Conservation (phyloP, 768 basidiomycete genomes). For the Lentinula sp. region DNA sequence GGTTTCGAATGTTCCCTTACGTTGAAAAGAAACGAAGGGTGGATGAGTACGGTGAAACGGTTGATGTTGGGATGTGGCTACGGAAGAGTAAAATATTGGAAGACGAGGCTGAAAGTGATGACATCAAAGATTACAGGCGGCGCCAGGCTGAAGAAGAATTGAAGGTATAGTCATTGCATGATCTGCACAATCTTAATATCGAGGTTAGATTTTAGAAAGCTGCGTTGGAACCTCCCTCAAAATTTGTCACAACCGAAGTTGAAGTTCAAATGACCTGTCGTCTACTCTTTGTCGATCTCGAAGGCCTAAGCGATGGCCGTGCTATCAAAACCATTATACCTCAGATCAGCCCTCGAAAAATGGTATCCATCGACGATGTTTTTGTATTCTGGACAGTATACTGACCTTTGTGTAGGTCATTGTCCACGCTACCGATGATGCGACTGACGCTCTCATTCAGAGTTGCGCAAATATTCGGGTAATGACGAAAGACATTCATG, state of each 20-base stretch:
- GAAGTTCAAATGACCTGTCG: conserved; percentile 82
- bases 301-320: conserved; percentile 93
- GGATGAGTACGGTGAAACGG: conserved; percentile 92
- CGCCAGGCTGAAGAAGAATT: conserved; percentile 75
- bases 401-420: conserved; percentile 56
- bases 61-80: conserved; percentile 96
- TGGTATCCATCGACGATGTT: conserved; percentile 44
- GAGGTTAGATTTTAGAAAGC: conserved; percentile 46
- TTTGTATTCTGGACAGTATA: background rate
- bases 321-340: conserved; percentile 96
- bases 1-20: conserved; percentile 97
- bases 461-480: conserved; percentile 79
- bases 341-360: conserved; percentile 92
- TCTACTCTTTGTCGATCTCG: conserved; percentile 90
- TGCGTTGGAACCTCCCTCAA: conserved; percentile 83
- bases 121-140: conserved; percentile 65
- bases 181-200: conserved; percentile 4
- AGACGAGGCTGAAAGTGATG: conserved; percentile 82
- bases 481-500: conserved; percentile 90
- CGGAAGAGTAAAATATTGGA: conserved; percentile 87
- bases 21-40: conserved; percentile 89
- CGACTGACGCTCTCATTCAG: conserved; percentile 69
- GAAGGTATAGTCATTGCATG: conserved; percentile 43
- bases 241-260: conserved; percentile 72
- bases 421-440: conserved; percentile 66